A percentile compares a stretch with the other conserved stretches of the same genome.
These are phyloP conservation scores for Proliferodiscus dingleyae DNA, from an alignment of 2,329 filamentous ascomycete species.

Conservation along the genomic window DNA sequence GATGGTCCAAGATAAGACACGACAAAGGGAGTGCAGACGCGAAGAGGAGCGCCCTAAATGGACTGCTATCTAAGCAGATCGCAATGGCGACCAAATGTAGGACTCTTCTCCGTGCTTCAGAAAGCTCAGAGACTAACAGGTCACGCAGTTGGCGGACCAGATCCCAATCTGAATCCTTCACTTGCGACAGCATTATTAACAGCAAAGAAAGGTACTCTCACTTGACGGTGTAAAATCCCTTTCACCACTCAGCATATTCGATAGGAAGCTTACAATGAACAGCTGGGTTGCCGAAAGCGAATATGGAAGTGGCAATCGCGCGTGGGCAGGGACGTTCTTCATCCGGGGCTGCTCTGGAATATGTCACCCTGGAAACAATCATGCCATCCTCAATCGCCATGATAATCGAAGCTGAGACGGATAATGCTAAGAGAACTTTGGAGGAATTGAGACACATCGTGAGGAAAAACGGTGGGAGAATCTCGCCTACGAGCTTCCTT, in stretches of 20 bases:
- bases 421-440: slow-evolving; percentile 69
- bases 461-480: slow-evolving; percentile 65
- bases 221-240: slow-evolving; percentile 25
- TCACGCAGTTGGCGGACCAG: slow-evolving; percentile 63
- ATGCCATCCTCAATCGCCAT: slow-evolving; percentile 71
- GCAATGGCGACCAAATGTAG: slow-evolving; percentile 69
- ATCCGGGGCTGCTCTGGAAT: slow-evolving; percentile 71
- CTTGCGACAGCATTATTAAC: slow-evolving; percentile 67
- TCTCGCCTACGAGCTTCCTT: slow-evolving; percentile 74
- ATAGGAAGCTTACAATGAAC: slow-evolving; percentile 18
- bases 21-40: slow-evolving; percentile 85
- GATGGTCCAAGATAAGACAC: slow-evolving; percentile 95
- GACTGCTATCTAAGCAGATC: slow-evolving; percentile 65
- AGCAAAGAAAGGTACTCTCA: slow-evolving; percentile 66
- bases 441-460: slow-evolving; percentile 68
- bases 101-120: slow-evolving; percentile 23
- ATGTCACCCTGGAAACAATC: slow-evolving; percentile 73
- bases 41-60: slow-evolving; percentile 69
- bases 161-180: slow-evolving; percentile 69
- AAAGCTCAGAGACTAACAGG: slow-evolving; percentile 13
- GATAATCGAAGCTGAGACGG: slow-evolving; percentile 81
- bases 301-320: slow-evolving; percentile 81
- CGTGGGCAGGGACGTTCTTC: slow-evolving; percentile 80
- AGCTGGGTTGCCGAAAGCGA: slow-evolving; percentile 75
- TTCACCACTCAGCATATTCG: slow-evolving; percentile 2